Evolutionary conservation across 2,329 filamentous ascomycete genomes (phyloP).

Genomic region (Arthrobotrys pseudoclavata): DNA sequence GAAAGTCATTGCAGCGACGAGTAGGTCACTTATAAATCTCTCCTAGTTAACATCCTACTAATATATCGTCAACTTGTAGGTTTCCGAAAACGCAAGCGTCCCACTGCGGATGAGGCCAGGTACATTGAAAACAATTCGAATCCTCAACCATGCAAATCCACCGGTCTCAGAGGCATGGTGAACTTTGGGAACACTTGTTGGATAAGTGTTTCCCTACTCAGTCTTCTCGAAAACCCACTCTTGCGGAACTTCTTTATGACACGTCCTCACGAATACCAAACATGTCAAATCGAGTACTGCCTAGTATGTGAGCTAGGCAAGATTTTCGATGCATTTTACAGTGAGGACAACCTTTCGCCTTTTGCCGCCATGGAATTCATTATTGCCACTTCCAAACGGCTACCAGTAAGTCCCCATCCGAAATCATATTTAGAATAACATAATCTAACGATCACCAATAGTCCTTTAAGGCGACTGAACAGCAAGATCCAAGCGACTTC

Average conservation of each 20-base stretch:
- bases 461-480: constrained; percentile 44
- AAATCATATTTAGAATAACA: not conserved
- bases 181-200: constrained; percentile 99
- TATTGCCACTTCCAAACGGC: constrained; percentile 38
- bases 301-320: constrained; percentile 75
- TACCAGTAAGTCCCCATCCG: constrained; percentile 31
- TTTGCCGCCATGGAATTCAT: constrained; percentile 55
- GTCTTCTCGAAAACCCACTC: constrained; percentile 91
- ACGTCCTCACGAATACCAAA: constrained; percentile 84
- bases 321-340: constrained; percentile 75
- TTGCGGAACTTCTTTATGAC: constrained; percentile 92
- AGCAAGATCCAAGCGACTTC: constrained; percentile 66
- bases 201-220: constrained; percentile 95
- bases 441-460: constrained; percentile 14
- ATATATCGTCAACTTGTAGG: not conserved
- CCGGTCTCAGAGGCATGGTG: constrained; percentile 87
- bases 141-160: constrained; percentile 84
- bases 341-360: constrained; percentile 65
- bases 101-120: constrained; percentile 75
- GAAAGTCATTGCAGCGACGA: constrained; percentile 75
- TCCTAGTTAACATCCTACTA: constrained; percentile 3
- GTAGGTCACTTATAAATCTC: constrained; percentile 69
- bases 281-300: constrained; percentile 71
- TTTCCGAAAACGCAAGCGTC: constrained; percentile 47
- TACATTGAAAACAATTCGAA: constrained; percentile 84